These are phyloP conservation scores for Sclerotinia glacialis DNA, from an alignment of 2,329 filamentous ascomycete genomes.

Conservation along the genomic window DNA sequence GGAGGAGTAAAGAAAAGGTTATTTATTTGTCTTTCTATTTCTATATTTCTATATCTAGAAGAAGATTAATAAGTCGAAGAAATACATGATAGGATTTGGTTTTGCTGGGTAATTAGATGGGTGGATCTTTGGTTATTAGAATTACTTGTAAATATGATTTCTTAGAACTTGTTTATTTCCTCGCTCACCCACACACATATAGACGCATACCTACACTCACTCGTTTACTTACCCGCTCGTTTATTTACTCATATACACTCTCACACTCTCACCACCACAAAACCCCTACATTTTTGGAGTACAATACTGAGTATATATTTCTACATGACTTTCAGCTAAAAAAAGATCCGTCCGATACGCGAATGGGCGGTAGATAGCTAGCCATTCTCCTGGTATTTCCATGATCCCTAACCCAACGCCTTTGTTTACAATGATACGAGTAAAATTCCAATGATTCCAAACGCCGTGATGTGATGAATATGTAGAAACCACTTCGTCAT, in stretches of 20 bases:
- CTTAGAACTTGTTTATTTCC: too few species aligned
- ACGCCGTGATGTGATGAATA: not conserved
- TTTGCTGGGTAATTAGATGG: too few species aligned
- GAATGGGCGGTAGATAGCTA: slow-evolving; percentile 16
- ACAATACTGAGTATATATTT: slow-evolving; percentile 20
- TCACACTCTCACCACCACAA: not conserved
- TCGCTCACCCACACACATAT: too few species aligned
- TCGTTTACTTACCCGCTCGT: slow-evolving; percentile 7
- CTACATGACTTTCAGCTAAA: slow-evolving; percentile 24
- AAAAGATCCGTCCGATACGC: not conserved
- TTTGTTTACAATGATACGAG: not conserved
- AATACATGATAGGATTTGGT: too few species aligned
- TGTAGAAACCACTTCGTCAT: not conserved
- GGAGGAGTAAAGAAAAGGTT: too few species aligned
- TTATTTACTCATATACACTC: slow-evolving; percentile 27
- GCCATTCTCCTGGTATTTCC: slow-evolving; percentile 22
- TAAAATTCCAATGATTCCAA: not conserved
- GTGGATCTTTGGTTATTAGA: too few species aligned
- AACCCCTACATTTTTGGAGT: slow-evolving; percentile 8
- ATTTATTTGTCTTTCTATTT: too few species aligned
- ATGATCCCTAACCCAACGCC: not conserved
- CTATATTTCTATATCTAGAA: too few species aligned
- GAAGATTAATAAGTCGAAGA: too few species aligned
- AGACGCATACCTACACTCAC: too few species aligned
- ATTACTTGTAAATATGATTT: too few species aligned